Conservation (phyloP, 257 asterid species). For the Buddleja alternifolia region DNA sequence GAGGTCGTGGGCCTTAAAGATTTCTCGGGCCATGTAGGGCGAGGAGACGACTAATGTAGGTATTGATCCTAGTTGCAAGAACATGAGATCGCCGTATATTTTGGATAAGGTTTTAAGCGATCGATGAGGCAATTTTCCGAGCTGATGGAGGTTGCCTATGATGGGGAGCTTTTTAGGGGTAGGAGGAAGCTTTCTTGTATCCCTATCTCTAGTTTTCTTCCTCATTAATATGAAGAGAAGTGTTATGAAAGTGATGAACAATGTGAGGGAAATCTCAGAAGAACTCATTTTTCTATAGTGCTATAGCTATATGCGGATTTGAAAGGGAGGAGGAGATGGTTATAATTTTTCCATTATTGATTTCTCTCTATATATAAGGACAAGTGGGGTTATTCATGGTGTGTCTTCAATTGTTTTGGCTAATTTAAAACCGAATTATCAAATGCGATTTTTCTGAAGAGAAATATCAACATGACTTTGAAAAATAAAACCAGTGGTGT, state of each 20-base stretch:
- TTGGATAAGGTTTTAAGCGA: slow-evolving; percentile 34
- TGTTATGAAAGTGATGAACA: slow-evolving; percentile 19
- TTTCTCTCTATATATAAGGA: too few species aligned
- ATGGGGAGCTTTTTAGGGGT: slow-evolving; percentile 42
- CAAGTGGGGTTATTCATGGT: too few species aligned
- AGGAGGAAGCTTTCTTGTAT: slow-evolving; percentile 30
- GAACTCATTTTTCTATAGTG: background rate
- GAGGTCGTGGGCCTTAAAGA: too few species aligned
- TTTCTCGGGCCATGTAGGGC: slow-evolving; percentile 38
- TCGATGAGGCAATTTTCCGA: slow-evolving; percentile 44
- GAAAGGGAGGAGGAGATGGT: too few species aligned
- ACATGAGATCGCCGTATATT: slow-evolving; percentile 44
- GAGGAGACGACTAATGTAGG: slow-evolving; percentile 41
- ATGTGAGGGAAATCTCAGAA: slow-evolving; percentile 1
- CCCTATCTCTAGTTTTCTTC: background rate
- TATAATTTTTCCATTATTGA: too few species aligned
- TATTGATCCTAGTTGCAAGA: slow-evolving; percentile 39
- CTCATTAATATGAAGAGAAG: background rate
- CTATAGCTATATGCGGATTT: background rate
- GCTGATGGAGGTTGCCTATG: slow-evolving; percentile 51
- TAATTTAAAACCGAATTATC: too few species aligned
- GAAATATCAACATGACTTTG: too few species aligned
- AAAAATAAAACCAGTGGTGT: too few species aligned
- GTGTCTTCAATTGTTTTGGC: too few species aligned
- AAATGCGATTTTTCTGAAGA: too few species aligned